These are phyloP conservation scores for Mycena galopus DNA, from an alignment of 768 basidiomycete genomes.

Conservation along the genomic window DNA sequence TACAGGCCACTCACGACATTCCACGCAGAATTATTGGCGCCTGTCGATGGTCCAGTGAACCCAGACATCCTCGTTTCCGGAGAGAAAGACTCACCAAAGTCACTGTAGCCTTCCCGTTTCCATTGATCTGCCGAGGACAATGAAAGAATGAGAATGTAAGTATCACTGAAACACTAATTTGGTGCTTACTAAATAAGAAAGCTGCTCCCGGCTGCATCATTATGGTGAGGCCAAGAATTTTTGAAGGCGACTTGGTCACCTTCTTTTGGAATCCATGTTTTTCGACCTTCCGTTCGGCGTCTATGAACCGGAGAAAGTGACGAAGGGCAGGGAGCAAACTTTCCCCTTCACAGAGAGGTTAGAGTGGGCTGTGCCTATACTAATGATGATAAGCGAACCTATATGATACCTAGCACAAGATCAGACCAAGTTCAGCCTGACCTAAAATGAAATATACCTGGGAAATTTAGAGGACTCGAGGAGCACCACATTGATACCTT, in stretches of 20 bases:
- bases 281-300: conserved; percentile 44
- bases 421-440: neutral
- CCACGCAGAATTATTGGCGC: conserved; percentile 42
- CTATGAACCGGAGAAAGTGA: conserved; percentile 51
- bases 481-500: conserved; percentile 45
- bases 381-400: conserved; percentile 23
- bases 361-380: neutral
- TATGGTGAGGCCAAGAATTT: conserved; percentile 3
- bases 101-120: conserved; percentile 48
- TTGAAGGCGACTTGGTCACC: conserved; percentile 29
- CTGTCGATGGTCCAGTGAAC: neutral
- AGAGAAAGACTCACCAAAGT: conserved; percentile 28
- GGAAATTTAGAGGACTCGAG: conserved; percentile 45
- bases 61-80: neutral
- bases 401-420: conserved; percentile 27
- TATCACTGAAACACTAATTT: neutral
- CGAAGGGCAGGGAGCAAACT: conserved; percentile 48
- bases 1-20: conserved; percentile 40
- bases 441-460: conserved; percentile 5
- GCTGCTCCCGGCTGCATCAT: conserved; percentile 47
- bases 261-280: conserved; percentile 48
- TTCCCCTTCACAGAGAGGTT: conserved; percentile 18
- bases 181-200: conserved; percentile 41
- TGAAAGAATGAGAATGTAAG: neutral
- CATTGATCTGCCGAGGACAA: conserved; percentile 36